Evolutionary conservation across 2,329 filamentous ascomycete species (phyloP).

Genomic region (Penicillium olsonii): DNA sequence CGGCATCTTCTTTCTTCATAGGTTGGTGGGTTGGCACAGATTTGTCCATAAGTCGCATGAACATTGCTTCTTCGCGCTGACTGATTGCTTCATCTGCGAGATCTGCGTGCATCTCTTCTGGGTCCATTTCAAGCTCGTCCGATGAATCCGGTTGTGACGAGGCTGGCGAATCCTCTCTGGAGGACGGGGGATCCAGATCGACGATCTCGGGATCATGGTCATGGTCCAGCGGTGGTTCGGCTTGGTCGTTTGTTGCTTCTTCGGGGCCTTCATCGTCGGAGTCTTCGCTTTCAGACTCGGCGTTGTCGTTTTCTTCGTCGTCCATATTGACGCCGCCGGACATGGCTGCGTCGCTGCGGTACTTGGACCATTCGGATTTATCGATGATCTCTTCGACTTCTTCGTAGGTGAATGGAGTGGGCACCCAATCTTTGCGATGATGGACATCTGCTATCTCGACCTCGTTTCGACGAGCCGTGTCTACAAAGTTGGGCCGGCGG

Average conservation of each 20-base stretch:
- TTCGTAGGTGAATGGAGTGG: constrained; percentile 34
- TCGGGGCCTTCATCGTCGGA: constrained; percentile 12
- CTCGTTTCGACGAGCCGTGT: constrained; percentile 53
- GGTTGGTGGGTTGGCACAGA: constrained; percentile 20
- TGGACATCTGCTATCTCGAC: constrained; percentile 51
- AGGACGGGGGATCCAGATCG: neutral
- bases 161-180: neutral
- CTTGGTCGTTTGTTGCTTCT: constrained; percentile 1
- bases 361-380: constrained; percentile 12
- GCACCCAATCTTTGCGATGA: constrained; percentile 31
- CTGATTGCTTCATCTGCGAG: constrained; percentile 50
- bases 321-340: constrained; percentile 27
- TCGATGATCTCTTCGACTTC: constrained; percentile 26
- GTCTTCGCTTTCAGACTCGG: constrained; percentile 26
- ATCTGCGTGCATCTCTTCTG: constrained; percentile 50
- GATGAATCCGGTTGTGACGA: constrained; percentile 1
- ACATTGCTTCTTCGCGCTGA: constrained; percentile 45
- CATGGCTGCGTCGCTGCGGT: constrained; percentile 3
- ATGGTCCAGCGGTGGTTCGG: too few relatives aligned
- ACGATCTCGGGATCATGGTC: neutral
- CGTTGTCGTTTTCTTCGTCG: constrained; percentile 47
- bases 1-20: constrained; percentile 23
- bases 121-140: constrained; percentile 25
- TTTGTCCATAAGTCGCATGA: constrained; percentile 47
- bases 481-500: constrained; percentile 54